phyloP scores from a whole-genome alignment of 2,329 filamentous ascomycete species.

The Talaromyces sp. region DNA sequence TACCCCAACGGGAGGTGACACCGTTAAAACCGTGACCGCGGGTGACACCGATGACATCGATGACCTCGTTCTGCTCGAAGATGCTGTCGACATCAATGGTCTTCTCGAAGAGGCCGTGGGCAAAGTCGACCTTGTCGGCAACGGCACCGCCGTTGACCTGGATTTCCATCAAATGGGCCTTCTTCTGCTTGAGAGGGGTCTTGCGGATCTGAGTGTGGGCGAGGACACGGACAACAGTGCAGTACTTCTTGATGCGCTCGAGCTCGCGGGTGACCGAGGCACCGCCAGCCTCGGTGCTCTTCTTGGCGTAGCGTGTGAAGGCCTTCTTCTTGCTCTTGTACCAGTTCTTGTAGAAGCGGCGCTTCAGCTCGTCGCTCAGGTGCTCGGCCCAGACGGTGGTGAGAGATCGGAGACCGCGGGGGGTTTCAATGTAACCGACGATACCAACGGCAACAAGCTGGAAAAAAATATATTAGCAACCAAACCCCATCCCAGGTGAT shows the following conservation, averaged over 20 bases:
- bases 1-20: conserved; percentile 97
- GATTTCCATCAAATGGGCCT: conserved; percentile 99
- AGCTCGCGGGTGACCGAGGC: conserved; percentile 92
- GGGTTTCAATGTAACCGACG: conserved; percentile 99
- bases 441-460: conserved; percentile 99
- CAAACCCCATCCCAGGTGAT: conserved; percentile 35
- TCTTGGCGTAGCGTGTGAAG: conserved; percentile 99
- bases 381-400: conserved; percentile 99
- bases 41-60: conserved; percentile 98
- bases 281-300: conserved; percentile 92
- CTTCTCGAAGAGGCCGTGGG: conserved; percentile 97
- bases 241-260: conserved; percentile 99
- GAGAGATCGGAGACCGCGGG: conserved; percentile 97
- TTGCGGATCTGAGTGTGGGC: conserved; percentile 99
- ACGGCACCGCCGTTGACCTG: conserved; percentile 98
- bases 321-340: conserved; percentile 99
- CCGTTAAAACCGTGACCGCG: conserved; percentile 98
- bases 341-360: conserved; percentile 99
- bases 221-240: conserved; percentile 97
- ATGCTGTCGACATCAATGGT: conserved; percentile 84
- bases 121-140: conserved; percentile 95
- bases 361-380: conserved; percentile 96
- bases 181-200: conserved; percentile 99
- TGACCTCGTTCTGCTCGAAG: conserved; percentile 99
- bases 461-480: conserved; percentile 24